Conservation (phyloP, 352 stramenopile genomes). For the Blastocystis sp. region DNA sequence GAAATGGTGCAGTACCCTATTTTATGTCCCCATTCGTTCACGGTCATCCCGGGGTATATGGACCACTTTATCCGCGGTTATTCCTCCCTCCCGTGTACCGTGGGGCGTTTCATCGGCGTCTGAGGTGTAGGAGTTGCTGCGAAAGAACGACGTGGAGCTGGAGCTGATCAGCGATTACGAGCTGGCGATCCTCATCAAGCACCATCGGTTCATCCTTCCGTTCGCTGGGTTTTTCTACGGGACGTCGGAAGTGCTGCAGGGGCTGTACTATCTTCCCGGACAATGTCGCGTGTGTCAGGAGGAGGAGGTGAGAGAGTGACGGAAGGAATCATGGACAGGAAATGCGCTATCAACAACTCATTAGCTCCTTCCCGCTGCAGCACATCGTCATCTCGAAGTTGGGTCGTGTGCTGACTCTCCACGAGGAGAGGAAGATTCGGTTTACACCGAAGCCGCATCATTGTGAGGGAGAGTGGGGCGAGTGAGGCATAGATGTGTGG, state of each 20-base stretch:
- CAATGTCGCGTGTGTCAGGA: neutral
- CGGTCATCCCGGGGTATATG: conserved; percentile 18
- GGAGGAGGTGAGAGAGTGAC: neutral
- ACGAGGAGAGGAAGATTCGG: neutral
- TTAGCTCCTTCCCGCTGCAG: neutral
- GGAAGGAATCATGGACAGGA: neutral
- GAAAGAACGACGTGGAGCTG: neutral
- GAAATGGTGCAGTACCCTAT: neutral
- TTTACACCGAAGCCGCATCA: neutral
- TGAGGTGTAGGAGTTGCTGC: neutral
- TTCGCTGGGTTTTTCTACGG: conserved; percentile 3
- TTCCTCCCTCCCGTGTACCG: neutral
- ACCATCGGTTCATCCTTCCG: neutral
- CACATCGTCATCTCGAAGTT: neutral
- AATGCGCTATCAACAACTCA: neutral
- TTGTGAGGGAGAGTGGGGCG: neutral
- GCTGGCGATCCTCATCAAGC: neutral
- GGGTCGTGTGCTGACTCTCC: neutral
- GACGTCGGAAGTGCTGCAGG: neutral
- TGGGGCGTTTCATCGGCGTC: neutral
- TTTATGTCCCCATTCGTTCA: neutral
- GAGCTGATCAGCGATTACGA: conserved; percentile 12
- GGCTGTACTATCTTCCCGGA: neutral
- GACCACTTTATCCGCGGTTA: conserved; percentile 7
- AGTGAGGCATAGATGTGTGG: neutral